phyloP scores from a whole-genome alignment of 352 stramenopile species.

The Phytophthora litchii region DNA sequence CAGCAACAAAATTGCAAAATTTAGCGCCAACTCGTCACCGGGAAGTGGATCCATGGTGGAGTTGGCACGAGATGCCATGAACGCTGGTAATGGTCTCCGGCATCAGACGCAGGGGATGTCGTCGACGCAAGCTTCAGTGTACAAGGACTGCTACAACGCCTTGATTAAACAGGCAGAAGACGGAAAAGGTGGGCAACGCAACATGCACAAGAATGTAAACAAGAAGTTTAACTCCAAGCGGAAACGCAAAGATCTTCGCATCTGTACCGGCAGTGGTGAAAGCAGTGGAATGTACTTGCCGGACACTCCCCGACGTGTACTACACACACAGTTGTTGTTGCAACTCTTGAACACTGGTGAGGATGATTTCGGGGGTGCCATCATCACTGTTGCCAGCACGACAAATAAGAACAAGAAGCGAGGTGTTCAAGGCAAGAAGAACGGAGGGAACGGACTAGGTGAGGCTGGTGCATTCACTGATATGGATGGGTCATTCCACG shows the following conservation, averaged over 20 bases:
- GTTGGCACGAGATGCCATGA: constrained; percentile 36
- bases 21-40: constrained; percentile 32
- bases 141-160: constrained; percentile 80
- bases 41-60: constrained; percentile 32
- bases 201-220: constrained; percentile 19
- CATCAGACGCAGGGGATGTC: constrained; percentile 53
- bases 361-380: constrained; percentile 36
- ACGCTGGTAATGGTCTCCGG: constrained; percentile 38
- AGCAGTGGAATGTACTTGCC: constrained; percentile 77
- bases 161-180: constrained; percentile 68
- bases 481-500: constrained; percentile 71
- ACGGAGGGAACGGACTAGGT: constrained; percentile 3
- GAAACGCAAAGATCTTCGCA: constrained; percentile 86
- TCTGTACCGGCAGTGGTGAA: constrained; percentile 61
- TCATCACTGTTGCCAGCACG: constrained; percentile 33
- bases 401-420: constrained; percentile 75
- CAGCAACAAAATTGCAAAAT: constrained; percentile 36
- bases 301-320: constrained; percentile 69
- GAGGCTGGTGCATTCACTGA: constrained; percentile 50
- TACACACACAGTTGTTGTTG: constrained; percentile 84
- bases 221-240: constrained; percentile 79
- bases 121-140: constrained; percentile 66
- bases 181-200: constrained; percentile 17
- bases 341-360: constrained; percentile 70
- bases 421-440: constrained; percentile 36